Evolutionary conservation across 2,329 filamentous ascomycete genomes (phyloP).

Genomic region (Albophoma yamanashiensis): DNA sequence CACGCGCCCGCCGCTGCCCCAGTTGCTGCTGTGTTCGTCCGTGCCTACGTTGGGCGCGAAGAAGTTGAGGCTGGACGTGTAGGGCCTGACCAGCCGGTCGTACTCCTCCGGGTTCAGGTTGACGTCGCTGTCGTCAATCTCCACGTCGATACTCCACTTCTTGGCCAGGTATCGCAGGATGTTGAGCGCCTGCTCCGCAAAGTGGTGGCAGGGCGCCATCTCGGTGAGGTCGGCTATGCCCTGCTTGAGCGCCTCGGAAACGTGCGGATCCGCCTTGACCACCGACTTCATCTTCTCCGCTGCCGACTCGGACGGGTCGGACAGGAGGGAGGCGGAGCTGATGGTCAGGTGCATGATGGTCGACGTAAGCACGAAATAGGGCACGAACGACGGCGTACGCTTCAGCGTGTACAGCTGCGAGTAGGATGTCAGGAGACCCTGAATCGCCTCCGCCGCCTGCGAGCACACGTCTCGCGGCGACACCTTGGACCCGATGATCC

Average conservation of each 20-base stretch:
- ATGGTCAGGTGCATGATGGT: constrained; percentile 51
- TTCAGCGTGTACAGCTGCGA: constrained; percentile 47
- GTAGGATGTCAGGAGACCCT: constrained; percentile 44
- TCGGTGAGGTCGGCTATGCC: constrained; percentile 47
- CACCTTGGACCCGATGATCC: constrained; percentile 52
- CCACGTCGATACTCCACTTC: constrained; percentile 47
- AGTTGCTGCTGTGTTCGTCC: constrained; percentile 36
- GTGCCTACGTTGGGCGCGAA: constrained; percentile 40
- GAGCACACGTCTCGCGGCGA: constrained; percentile 55
- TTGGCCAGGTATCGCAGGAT: constrained; percentile 47
- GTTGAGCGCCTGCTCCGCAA: constrained; percentile 49
- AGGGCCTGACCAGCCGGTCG: constrained; percentile 31
- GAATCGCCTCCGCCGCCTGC: constrained; percentile 49
- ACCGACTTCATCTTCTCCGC: constrained; percentile 19
- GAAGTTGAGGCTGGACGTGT: constrained; percentile 44
- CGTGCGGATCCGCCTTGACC: constrained; percentile 25
- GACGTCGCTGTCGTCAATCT: constrained; percentile 20
- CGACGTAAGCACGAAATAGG: constrained; percentile 50
- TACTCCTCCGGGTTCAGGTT: constrained; percentile 23
- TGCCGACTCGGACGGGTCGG: constrained; percentile 4
- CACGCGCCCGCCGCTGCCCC: constrained; percentile 20
- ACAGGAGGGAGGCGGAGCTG: constrained; percentile 23
- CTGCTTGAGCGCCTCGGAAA: constrained; percentile 35
- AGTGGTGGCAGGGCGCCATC: constrained; percentile 51
- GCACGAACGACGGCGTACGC: constrained; percentile 50